Conservation (phyloP, 2,329 filamentous ascomycete genomes). For the Claviceps fusiformis region DNA sequence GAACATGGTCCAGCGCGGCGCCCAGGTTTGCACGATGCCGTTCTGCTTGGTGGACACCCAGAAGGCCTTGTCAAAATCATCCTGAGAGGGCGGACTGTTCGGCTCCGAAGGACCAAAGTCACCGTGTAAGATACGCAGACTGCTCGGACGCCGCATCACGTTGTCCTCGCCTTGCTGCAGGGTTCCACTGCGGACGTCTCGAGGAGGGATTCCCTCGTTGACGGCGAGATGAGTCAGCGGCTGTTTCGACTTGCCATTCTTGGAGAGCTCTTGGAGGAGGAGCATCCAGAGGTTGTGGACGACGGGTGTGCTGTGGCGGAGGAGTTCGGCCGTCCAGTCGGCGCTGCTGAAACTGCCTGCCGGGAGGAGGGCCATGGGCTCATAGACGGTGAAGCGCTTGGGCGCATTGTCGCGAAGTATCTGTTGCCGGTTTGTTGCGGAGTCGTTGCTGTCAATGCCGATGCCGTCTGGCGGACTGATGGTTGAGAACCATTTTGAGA, state of each 20-base stretch:
- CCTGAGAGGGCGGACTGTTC: conserved; percentile 16
- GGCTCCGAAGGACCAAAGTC: conserved; percentile 49
- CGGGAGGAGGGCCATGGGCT: conserved; percentile 47
- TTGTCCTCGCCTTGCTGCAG: conserved; percentile 36
- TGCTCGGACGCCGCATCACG: conserved; percentile 56
- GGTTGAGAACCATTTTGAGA: conserved; percentile 15
- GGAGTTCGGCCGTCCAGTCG: conserved; percentile 27
- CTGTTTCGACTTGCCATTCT: conserved; percentile 19
- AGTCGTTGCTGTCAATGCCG: not conserved
- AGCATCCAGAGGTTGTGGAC: conserved; percentile 29
- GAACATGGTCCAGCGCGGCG: conserved; percentile 88
- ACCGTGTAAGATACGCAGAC: conserved; percentile 57
- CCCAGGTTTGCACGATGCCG: conserved; percentile 73
- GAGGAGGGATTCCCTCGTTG: conserved; percentile 47
- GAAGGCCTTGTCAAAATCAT: conserved; percentile 53
- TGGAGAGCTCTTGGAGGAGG: conserved; percentile 34
- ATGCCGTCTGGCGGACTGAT: not conserved
- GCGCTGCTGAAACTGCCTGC: conserved; percentile 38
- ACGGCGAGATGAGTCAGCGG: conserved; percentile 42
- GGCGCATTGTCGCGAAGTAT: conserved; percentile 30
- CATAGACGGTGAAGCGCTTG: conserved; percentile 46
- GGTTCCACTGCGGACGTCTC: conserved; percentile 9
- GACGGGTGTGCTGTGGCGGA: conserved; percentile 10
- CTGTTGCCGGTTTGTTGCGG: conserved; percentile 8
- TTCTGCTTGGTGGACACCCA: conserved; percentile 74